Conservation (phyloP, 2,329 filamentous ascomycete species). For the Colletotrichum ledebouriae region DNA sequence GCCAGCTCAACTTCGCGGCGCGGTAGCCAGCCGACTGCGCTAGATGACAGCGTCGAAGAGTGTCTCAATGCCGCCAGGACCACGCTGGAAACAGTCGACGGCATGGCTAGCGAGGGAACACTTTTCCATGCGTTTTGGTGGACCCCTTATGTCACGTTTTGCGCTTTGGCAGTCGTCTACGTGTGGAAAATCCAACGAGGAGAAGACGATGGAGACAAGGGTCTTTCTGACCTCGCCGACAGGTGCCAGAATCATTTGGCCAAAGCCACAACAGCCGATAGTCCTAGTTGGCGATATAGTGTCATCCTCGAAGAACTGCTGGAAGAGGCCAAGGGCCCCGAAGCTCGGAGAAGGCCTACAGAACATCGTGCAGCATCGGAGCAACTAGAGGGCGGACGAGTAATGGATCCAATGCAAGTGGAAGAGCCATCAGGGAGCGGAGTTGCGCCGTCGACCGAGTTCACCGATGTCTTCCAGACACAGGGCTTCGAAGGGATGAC, state of each 20-base stretch:
- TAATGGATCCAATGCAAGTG: conserved; percentile 10
- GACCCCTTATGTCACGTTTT: conserved; percentile 67
- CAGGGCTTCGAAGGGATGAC: conserved; percentile 39
- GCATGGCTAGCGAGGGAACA: conserved; percentile 52
- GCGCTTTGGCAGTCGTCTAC: conserved; percentile 66
- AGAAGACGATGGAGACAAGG: conserved; percentile 26
- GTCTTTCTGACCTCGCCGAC: conserved; percentile 49
- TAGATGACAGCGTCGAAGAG: conserved; percentile 54
- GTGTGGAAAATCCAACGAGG: conserved; percentile 59
- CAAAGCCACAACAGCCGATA: conserved; percentile 54
- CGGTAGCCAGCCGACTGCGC: conserved; percentile 56
- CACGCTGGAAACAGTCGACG: conserved; percentile 59
- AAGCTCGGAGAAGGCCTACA: not conserved
- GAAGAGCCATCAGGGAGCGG: conserved; percentile 14
- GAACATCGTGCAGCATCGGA: not conserved
- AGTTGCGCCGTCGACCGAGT: conserved; percentile 27
- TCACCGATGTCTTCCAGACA: conserved; percentile 31
- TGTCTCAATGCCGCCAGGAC: conserved; percentile 63
- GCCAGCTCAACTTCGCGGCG: conserved; percentile 48
- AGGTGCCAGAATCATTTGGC: conserved; percentile 61
- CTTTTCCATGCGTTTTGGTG: conserved; percentile 62
- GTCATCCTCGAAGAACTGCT: conserved; percentile 66
- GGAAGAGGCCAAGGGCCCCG: conserved; percentile 50
- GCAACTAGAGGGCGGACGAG: not conserved
- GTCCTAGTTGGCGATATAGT: conserved; percentile 62